Percentiles rank a stretch among this genome's conserved stretches.
Evolutionary conservation across 73 alveolate species (phyloP).

Genomic region (Vitrella brassicaformis): DNA sequence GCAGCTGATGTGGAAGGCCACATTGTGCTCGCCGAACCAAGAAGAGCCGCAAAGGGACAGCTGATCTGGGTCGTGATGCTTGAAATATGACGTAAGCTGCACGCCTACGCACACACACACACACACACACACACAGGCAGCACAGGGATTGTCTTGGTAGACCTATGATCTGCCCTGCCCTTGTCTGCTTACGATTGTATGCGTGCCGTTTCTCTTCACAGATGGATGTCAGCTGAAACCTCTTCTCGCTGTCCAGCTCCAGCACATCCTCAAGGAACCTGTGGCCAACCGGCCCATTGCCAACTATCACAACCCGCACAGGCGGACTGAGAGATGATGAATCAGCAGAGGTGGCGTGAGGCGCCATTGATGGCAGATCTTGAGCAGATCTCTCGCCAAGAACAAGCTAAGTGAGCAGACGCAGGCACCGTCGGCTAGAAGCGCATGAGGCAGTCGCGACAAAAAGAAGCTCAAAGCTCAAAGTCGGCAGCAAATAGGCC

Average conservation of each 20-base stretch:
- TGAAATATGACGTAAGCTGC: background rate
- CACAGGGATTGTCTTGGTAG: background rate
- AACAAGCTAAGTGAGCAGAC: too few species aligned
- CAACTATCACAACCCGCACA: background rate
- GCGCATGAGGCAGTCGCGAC: too few species aligned
- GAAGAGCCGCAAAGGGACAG: slow-evolving; percentile 5
- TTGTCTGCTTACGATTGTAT: background rate
- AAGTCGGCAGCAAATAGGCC: too few species aligned
- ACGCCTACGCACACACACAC: background rate
- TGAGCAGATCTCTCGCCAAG: too few species aligned
- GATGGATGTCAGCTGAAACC: slow-evolving; percentile 9
- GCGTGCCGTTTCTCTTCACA: slow-evolving; percentile 6
- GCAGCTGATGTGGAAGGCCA: background rate
- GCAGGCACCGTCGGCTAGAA: too few species aligned
- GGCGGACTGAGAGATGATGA: too few species aligned
- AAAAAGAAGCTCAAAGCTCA: too few species aligned
- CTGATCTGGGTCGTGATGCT: background rate
- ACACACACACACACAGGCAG: background rate
- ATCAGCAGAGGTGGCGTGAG: too few species aligned
- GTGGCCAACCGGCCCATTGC: background rate
- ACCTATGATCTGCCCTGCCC: slow-evolving; percentile 4
- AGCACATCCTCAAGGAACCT: background rate
- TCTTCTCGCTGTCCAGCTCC: slow-evolving; percentile 3
- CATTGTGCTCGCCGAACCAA: background rate
- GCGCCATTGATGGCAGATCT: too few species aligned